A percentile compares a stretch with the other conserved stretches of the same genome.
Evolutionary conservation across 108 stramenopile genomes (phyloP).

Genomic region (Pelagomonas calceolata): DNA sequence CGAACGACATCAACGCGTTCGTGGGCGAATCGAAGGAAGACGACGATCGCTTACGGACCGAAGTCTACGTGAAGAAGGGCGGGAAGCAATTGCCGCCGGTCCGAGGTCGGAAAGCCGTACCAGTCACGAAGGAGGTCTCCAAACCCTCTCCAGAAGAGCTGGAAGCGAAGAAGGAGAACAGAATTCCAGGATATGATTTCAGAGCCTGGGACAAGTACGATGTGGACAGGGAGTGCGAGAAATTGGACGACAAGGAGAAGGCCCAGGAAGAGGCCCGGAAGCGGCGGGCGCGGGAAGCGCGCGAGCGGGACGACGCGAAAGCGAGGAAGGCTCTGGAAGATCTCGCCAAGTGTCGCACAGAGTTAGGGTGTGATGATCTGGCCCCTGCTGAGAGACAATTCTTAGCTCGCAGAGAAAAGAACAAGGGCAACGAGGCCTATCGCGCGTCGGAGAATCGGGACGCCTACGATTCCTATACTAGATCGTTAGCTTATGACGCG

Average conservation of each 20-base stretch:
- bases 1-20: conserved; percentile 11
- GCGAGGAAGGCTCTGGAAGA: neutral
- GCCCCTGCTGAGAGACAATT: neutral
- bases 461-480: conserved; percentile 35
- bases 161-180: neutral
- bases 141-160: neutral
- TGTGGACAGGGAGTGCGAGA: conserved; percentile 22
- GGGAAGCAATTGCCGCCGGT: neutral
- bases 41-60: neutral
- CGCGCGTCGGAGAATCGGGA: conserved; percentile 27
- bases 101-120: neutral
- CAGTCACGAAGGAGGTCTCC: neutral
- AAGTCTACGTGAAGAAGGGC: conserved; percentile 8
- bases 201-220: conserved; percentile 46
- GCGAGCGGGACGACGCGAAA: neutral
- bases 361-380: neutral
- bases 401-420: conserved; percentile 28
- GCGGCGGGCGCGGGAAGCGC: neutral
- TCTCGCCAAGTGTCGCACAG: neutral
- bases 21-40: conserved; percentile 10
- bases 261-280: too few relatives aligned
- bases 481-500: conserved; percentile 21
- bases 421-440: conserved; percentile 60
- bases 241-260: conserved; percentile 12
- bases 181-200: conserved; percentile 38